phyloP scores from a whole-genome alignment of 768 basidiomycete genomes.

The Leccinum sublutescens region DNA sequence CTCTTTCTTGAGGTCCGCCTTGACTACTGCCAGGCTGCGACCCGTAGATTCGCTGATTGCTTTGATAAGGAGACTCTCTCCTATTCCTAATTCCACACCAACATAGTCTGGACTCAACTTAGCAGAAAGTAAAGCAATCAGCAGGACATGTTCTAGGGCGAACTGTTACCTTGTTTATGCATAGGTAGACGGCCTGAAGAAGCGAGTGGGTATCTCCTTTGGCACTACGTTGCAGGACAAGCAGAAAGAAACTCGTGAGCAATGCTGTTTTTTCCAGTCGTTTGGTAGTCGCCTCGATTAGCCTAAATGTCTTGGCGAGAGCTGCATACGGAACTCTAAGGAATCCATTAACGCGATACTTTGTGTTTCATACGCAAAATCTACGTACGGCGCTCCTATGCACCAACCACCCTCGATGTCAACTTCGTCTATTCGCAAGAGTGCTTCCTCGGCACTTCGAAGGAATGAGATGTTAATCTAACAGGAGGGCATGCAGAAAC shows the following conservation, averaged over 20 bases:
- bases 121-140: constrained; percentile 2
- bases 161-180: constrained; percentile 84
- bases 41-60: constrained; percentile 95
- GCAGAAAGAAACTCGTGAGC: constrained; percentile 83
- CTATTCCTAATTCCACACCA: constrained; percentile 94
- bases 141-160: neutral
- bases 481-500: constrained; percentile 9
- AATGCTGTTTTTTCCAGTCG: constrained; percentile 89
- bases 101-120: constrained; percentile 94
- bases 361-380: neutral
- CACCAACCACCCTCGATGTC: constrained; percentile 84
- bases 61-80: constrained; percentile 91
- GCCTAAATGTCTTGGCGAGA: constrained; percentile 79
- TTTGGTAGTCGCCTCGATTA: constrained; percentile 94
- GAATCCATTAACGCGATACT: neutral
- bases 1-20: constrained; percentile 89
- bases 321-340: constrained; percentile 91
- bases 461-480: constrained; percentile 3
- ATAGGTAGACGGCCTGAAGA: constrained; percentile 89
- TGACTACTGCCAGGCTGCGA: constrained; percentile 77
- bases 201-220: constrained; percentile 72
- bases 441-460: constrained; percentile 63
- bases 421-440: constrained; percentile 62
- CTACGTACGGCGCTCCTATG: constrained; percentile 73
- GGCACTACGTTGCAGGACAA: constrained; percentile 85